A percentile compares a stretch with the other conserved stretches of the same genome.
Evolutionary conservation across 768 basidiomycete genomes (phyloP).

Genomic region (Suillus placidus): DNA sequence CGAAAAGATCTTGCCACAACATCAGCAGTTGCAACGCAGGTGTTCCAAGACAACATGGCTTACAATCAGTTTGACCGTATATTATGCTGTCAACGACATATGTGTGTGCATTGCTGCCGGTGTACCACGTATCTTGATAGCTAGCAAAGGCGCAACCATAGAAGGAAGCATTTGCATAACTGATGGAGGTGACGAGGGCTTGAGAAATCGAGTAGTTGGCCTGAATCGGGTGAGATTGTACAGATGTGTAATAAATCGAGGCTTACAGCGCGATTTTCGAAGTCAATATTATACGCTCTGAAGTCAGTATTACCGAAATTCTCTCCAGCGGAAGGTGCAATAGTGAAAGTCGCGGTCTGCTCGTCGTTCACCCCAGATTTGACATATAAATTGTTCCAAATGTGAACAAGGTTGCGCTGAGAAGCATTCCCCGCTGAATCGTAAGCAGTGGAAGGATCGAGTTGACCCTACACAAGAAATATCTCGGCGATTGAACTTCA

Average conservation of each 20-base stretch:
- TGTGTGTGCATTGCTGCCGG: constrained; percentile 58
- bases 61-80: constrained; percentile 67
- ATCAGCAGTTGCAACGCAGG: background rate
- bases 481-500: background rate
- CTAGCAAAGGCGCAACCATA: constrained; percentile 61
- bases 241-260: too few species aligned
- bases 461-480: constrained; percentile 47
- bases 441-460: constrained; percentile 41
- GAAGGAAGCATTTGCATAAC: constrained; percentile 69
- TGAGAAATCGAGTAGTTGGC: constrained; percentile 63
- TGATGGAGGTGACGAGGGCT: constrained; percentile 63
- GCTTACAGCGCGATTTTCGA: constrained; percentile 66
- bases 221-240: constrained; percentile 18
- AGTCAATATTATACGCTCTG: constrained; percentile 67
- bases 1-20: constrained; percentile 19
- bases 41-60: constrained; percentile 20
- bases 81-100: constrained; percentile 65
- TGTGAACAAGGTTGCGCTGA: constrained; percentile 50
- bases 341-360: constrained; percentile 57
- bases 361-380: constrained; percentile 53
- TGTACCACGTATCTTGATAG: constrained; percentile 70
- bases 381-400: constrained; percentile 53
- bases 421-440: constrained; percentile 46
- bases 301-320: constrained; percentile 59
- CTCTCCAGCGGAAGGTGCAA: constrained; percentile 53